Base-by-base conservation (phyloP, 2,329 filamentous ascomycete genomes). In the Pseudomassariella vexata region DNA sequence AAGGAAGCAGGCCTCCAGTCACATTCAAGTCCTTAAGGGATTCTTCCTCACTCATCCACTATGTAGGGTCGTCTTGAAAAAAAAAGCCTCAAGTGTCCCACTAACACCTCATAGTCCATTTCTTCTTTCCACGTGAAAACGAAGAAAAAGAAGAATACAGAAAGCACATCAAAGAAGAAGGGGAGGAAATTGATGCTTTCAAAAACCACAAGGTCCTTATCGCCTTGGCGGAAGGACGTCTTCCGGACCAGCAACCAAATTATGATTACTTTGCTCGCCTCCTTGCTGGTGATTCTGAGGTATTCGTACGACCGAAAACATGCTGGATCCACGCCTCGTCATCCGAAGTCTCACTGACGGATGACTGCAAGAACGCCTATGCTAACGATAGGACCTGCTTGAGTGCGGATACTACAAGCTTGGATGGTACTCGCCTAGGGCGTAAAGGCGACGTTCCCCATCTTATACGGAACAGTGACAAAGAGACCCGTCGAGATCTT, bases 21-120 rank as follows among this genome's bases (percentile, higher is more conserved):
- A 83, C 48, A 82, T 82, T 48, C 79, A 83, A 49, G 79, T 83
- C n/a, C 60, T 82, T 33, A 82, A 82, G 59, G 73, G 73, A 32
- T 79, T 82, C 50, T 73, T 82, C 42, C 65, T 69, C 35, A 70
- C 73, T 33, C 63, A 82, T 39, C 68, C 73, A 26, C 76, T 72
- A 52, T 80, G 76, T 81, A 60, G 69, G 76, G 3, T 6, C 9
- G n/a, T n/a, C n/a, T n/a, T n/a, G n/a, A n/a, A n/a, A n/a, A n/a
- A n/a, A n/a, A n/a, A n/a, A n/a, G n/a, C n/a, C n/a, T n/a, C n/a
- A 3, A 9, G 30, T 9, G 6, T 9, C 10, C 18, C 12, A 35
- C 45, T 46, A 21, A 46, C 39, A 32, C n/a, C 35, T n/a, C n/a
- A n/a, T 32, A 75, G 71, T 75, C 45, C 72, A 78, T 49, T 75